Evolutionary conservation across 2,329 filamentous ascomycete genomes (phyloP).

Genomic region (Pseudocercospora eumusae): DNA sequence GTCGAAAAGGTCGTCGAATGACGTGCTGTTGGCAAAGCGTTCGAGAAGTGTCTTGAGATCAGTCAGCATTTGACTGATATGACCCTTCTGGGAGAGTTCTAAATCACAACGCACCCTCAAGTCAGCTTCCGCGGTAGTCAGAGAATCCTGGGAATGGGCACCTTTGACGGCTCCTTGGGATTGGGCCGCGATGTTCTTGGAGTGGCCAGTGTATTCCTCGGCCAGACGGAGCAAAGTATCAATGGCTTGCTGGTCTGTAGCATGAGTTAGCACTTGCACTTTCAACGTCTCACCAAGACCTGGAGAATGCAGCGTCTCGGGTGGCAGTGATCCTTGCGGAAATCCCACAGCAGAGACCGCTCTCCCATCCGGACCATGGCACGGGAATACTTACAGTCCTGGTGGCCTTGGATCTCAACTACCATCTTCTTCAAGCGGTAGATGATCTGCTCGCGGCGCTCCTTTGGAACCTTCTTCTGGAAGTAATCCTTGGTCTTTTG

Average conservation of each 20-base stretch:
- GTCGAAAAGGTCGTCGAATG: constrained; percentile 79
- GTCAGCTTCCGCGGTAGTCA: constrained; percentile 74
- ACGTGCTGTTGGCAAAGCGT: constrained; percentile 93
- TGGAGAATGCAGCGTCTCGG: not conserved
- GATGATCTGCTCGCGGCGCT: constrained; percentile 88
- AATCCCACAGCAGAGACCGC: not conserved
- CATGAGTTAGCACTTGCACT: constrained; percentile 33
- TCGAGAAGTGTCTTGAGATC: constrained; percentile 75
- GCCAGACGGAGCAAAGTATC: constrained; percentile 81
- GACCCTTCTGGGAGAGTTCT: constrained; percentile 43
- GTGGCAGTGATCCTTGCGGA: not conserved
- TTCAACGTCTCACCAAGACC: not conserved
- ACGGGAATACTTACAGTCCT: constrained; percentile 65
- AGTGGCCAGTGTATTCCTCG: constrained; percentile 79
- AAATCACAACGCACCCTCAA: constrained; percentile 62
- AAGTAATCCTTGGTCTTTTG: constrained; percentile 71
- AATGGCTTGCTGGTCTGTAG: constrained; percentile 76
- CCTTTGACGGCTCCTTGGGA: constrained; percentile 70
- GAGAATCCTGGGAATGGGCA: constrained; percentile 63
- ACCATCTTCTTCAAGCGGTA: constrained; percentile 98
- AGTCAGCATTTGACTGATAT: constrained; percentile 51
- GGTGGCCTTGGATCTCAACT: constrained; percentile 91
- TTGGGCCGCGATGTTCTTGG: constrained; percentile 64
- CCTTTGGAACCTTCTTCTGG: constrained; percentile 81
- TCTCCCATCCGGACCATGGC: not conserved